Percentiles rank a stretch among this genome's conserved stretches.
These are phyloP conservation scores for Arthrinium puccinioides DNA, from an alignment of 2,329 filamentous ascomycete species.

Conservation along the genomic window DNA sequence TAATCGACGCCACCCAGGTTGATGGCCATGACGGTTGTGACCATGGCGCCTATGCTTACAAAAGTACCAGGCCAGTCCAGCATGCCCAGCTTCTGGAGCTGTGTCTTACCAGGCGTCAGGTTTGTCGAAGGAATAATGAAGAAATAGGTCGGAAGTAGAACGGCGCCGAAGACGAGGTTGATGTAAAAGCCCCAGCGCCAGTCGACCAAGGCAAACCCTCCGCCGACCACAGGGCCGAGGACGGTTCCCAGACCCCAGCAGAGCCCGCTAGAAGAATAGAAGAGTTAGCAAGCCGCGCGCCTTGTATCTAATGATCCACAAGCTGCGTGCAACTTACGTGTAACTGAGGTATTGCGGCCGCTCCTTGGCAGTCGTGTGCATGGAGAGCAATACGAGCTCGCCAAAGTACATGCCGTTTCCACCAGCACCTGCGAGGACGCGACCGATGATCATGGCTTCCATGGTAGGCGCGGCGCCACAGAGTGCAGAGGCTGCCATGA, in stretches of 20 bases:
- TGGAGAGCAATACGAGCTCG: conserved; percentile 12
- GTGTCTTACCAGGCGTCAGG: conserved; percentile 8
- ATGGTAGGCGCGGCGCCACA: conserved; percentile 37
- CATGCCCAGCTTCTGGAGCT: conserved; percentile 16
- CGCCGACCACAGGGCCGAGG: conserved; percentile 39
- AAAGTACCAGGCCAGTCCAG: conserved; percentile 37
- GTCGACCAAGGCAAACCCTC: conserved; percentile 34
- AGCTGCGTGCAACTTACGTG: too few species aligned
- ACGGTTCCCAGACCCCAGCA: conserved; percentile 37
- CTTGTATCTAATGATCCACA: too few species aligned
- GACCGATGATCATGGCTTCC: conserved; percentile 39
- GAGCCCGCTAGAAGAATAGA: too few species aligned
- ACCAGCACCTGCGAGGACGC: conserved; percentile 35
- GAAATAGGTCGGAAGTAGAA: conserved; percentile 23
- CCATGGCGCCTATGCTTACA: conserved; percentile 31
- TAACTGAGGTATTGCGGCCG: conserved; percentile 16
- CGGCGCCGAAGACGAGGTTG: conserved; percentile 42
- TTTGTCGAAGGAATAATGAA: conserved; percentile 19
- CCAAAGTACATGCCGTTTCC: conserved; percentile 36
- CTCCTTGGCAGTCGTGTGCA: conserved; percentile 13
- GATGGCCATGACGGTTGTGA: conserved; percentile 38
- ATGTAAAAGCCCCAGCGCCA: conserved; percentile 48
- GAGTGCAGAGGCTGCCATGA: conserved; percentile 20
- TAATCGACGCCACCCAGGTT: conserved; percentile 42
- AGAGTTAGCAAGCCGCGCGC: too few species aligned